Evolutionary conservation across 2,329 filamentous ascomycete species (phyloP).

Genomic region (Ophiostoma himal-ulmi): DNA sequence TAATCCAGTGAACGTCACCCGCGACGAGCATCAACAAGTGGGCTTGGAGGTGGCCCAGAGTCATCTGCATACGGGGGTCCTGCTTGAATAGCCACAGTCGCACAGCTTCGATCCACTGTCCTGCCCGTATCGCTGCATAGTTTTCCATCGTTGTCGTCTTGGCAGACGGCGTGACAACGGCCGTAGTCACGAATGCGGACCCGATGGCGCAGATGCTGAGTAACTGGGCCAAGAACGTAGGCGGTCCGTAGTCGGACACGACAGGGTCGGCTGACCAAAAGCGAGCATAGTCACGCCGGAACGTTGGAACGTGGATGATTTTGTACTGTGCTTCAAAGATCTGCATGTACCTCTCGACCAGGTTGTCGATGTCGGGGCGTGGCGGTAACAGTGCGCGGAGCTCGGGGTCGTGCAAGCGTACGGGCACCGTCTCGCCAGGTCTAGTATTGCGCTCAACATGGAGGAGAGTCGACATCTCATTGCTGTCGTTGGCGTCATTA

Average conservation of each 20-base stretch:
- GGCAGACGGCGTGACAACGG: background rate
- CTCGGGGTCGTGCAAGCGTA: background rate
- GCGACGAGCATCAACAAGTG: conserved; percentile 7
- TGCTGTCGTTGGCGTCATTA: background rate
- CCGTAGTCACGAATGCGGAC: conserved; percentile 1
- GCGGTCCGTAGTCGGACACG: conserved; percentile 1
- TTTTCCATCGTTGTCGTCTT: background rate
- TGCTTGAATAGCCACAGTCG: conserved; percentile 12
- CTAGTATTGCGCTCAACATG: conserved; percentile 5
- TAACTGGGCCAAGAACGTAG: background rate
- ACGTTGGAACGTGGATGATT: background rate
- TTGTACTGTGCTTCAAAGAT: conserved; percentile 12
- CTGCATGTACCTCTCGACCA: background rate
- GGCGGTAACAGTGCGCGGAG: background rate
- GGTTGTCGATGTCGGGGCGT: background rate
- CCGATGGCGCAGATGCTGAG: conserved; percentile 8
- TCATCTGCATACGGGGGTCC: conserved; percentile 11
- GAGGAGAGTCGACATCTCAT: background rate
- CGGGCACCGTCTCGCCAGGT: conserved; percentile 9
- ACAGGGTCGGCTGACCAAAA: background rate
- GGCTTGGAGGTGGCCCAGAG: background rate
- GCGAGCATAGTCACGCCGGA: conserved; percentile 1
- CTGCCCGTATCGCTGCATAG: conserved; percentile 1
- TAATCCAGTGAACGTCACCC: conserved; percentile 10
- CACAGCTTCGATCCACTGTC: conserved; percentile 5